Conservation (phyloP, 306 rosid species). For the Corylus avellana region DNA sequence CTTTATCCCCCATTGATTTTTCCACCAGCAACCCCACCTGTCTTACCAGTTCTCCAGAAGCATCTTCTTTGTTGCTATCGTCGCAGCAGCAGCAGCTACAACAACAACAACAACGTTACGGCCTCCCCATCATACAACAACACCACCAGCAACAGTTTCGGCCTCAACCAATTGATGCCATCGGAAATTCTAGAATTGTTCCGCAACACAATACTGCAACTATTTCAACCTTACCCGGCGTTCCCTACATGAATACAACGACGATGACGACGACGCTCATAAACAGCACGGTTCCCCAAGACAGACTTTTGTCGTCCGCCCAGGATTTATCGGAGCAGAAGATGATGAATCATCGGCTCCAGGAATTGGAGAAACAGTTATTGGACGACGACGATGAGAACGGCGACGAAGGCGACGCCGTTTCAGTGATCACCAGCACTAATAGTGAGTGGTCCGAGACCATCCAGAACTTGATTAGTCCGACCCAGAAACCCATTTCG, state of each 20-base stretch:
- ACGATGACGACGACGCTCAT: not conserved
- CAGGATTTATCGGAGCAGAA: conserved; percentile 49
- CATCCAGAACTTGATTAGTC: conserved; percentile 63
- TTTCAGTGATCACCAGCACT: conserved; percentile 55
- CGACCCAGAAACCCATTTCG: conserved; percentile 55
- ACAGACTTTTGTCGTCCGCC: conserved; percentile 18
- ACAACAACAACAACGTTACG: not conserved
- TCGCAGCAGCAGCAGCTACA: not conserved
- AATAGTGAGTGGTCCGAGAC: conserved; percentile 78
- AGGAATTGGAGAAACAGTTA: conserved; percentile 80
- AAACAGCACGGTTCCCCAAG: conserved; percentile 22
- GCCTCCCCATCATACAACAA: not conserved
- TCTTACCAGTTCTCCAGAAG: not conserved
- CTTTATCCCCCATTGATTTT: conserved; percentile 60
- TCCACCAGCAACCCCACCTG: conserved; percentile 26
- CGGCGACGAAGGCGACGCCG: conserved; percentile 57
- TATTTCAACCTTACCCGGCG: not conserved
- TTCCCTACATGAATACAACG: not conserved
- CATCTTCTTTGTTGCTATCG: not conserved
- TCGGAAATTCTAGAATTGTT: not conserved
- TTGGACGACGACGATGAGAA: conserved; percentile 68
- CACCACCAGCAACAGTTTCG: not conserved
- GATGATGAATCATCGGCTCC: conserved; percentile 55
- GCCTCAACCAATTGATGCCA: not conserved
- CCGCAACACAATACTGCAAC: not conserved